A percentile compares a stretch with the other conserved stretches of the same genome.
These are phyloP conservation scores for Cylindrotheca closterium DNA, from an alignment of 108 stramenopile genomes.

Conservation along the genomic window DNA sequence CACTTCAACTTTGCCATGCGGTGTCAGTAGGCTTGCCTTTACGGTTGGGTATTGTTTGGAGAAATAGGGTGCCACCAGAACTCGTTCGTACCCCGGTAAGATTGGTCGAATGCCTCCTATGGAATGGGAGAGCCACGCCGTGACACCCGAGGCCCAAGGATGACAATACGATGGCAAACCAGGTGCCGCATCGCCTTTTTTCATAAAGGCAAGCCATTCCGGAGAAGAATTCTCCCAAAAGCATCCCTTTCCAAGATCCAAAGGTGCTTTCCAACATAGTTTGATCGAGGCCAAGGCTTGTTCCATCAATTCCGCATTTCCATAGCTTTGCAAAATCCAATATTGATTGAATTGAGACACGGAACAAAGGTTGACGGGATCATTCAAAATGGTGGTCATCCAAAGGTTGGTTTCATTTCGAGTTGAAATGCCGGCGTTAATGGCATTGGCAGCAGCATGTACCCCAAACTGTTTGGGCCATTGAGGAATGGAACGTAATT, in stretches of 20 bases:
- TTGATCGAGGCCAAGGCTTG: slow-evolving; percentile 34
- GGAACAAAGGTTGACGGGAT: slow-evolving; percentile 33
- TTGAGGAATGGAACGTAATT: slow-evolving; percentile 17
- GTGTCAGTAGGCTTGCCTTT: slow-evolving; percentile 13
- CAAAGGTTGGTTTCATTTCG: slow-evolving; percentile 19
- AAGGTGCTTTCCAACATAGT: slow-evolving; percentile 41
- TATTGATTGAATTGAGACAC: slow-evolving; percentile 46
- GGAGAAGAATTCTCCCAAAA: slow-evolving; percentile 41
- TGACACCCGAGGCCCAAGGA: slow-evolving; percentile 48
- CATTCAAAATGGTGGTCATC: slow-evolving; percentile 25
- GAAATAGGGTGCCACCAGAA: slow-evolving; percentile 29
- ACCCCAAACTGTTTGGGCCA: slow-evolving; percentile 30
- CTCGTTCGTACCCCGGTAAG: slow-evolving; percentile 27
- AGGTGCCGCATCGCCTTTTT: slow-evolving; percentile 35
- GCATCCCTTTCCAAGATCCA: slow-evolving; percentile 39
- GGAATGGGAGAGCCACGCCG: slow-evolving; percentile 35
- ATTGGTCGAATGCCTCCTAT: slow-evolving; percentile 26
- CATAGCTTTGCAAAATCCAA: slow-evolving; percentile 41
- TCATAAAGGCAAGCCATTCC: slow-evolving; percentile 28
- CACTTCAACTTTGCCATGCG: slow-evolving; percentile 26
- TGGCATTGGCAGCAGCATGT: slow-evolving; percentile 41
- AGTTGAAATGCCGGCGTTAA: slow-evolving; percentile 24
- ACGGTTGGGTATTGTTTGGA: slow-evolving; percentile 20
- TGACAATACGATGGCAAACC: slow-evolving; percentile 41
- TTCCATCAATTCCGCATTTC: slow-evolving; percentile 32